Evolutionary conservation across 1,284 basidiomycete genomes (phyloP).

Genomic region (Ceratobasidium theobromae): DNA sequence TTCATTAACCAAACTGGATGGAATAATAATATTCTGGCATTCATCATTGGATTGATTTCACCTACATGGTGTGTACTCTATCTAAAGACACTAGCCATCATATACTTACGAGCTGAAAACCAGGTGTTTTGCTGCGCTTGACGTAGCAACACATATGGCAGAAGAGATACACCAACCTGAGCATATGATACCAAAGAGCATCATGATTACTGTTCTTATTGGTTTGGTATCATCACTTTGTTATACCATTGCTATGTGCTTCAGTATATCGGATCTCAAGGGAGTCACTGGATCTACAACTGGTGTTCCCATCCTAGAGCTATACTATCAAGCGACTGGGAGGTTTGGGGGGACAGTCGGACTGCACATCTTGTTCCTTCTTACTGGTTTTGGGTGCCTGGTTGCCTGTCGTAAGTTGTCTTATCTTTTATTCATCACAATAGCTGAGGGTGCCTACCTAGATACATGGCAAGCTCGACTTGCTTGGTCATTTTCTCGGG

Average conservation of each 20-base stretch:
- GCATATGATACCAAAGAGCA: slow-evolving; percentile 5
- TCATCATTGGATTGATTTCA: slow-evolving; percentile 2
- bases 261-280: background rate
- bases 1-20: slow-evolving; percentile 18
- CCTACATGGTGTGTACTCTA: background rate
- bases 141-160: slow-evolving; percentile 1
- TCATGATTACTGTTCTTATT: background rate
- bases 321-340: slow-evolving; percentile 5
- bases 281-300: background rate
- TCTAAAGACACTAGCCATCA: background rate
- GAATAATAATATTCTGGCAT: slow-evolving; percentile 1
- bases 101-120: background rate
- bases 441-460: background rate
- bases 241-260: background rate
- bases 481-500: slow-evolving; percentile 5
- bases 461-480: slow-evolving; percentile 11
- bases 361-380: background rate
- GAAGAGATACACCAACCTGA: slow-evolving; percentile 6
- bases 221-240: background rate
- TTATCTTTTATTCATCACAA: background rate
- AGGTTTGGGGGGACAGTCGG: background rate
- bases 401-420: background rate
- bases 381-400: slow-evolving; percentile 8
- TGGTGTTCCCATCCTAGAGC: background rate
- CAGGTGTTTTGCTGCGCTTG: background rate